Conservation (phyloP, 1,284 basidiomycete species). For the Paramarasmius palmivorus region DNA sequence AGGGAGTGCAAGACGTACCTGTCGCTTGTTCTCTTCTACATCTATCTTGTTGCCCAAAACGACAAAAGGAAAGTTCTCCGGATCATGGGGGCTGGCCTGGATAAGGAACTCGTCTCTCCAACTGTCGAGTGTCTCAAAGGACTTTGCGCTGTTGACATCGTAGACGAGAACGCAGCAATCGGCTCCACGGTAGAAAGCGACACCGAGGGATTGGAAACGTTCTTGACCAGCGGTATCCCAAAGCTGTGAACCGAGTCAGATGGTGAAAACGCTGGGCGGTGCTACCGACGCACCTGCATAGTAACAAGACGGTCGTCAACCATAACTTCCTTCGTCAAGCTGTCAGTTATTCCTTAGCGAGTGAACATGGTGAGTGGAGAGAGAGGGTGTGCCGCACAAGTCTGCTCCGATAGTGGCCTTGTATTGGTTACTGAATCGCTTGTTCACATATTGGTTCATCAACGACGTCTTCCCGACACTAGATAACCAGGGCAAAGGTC, state of each 20-base stretch:
- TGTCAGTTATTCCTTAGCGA: slow-evolving; percentile 30
- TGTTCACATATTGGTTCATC: slow-evolving; percentile 99
- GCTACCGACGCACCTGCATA: slow-evolving; percentile 78
- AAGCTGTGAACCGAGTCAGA: slow-evolving; percentile 53
- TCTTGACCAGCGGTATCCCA: slow-evolving; percentile 99
- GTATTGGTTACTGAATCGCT: slow-evolving; percentile 99
- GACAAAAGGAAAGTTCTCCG: slow-evolving; percentile 99
- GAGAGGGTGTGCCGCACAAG: slow-evolving; percentile 68
- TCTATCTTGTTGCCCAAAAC: slow-evolving; percentile 99
- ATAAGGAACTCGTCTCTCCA: slow-evolving; percentile 98
- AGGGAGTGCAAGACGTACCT: slow-evolving; percentile 54
- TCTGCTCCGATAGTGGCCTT: slow-evolving; percentile 95
- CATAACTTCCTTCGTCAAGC: slow-evolving; percentile 98
- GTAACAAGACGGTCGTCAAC: slow-evolving; percentile 98
- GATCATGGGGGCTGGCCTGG: slow-evolving; percentile 97
- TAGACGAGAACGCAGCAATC: slow-evolving; percentile 99
- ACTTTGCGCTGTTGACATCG: slow-evolving; percentile 98
- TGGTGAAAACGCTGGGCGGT: neutral
- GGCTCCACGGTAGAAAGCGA: slow-evolving; percentile 98
- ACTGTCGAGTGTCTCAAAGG: slow-evolving; percentile 96
- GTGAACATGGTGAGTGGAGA: slow-evolving; percentile 10
- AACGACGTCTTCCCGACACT: slow-evolving; percentile 99
- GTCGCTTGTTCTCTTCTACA: slow-evolving; percentile 97
- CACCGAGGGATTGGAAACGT: slow-evolving; percentile 97
- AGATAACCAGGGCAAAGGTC: slow-evolving; percentile 16